Conservation (phyloP, 1,284 basidiomycete genomes). For the Boletus hoseneyae region DNA sequence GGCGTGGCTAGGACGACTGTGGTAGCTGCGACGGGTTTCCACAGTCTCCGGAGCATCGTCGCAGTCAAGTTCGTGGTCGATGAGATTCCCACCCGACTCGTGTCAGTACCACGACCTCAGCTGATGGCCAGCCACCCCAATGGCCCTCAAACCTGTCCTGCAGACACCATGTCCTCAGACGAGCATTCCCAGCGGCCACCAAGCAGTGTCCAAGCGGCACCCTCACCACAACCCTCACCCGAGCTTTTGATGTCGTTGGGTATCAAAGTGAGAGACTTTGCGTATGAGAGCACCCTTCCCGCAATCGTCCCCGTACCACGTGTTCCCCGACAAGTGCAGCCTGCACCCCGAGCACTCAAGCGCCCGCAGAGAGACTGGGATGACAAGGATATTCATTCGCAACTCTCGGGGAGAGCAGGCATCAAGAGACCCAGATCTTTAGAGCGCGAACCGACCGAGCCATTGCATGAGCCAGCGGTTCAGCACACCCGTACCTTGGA, state of each 20-base stretch:
- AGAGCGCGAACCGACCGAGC: constrained; percentile 50
- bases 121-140: constrained; percentile 1
- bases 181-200: constrained; percentile 21
- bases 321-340: constrained; percentile 45
- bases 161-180: constrained; percentile 8
- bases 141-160: constrained; percentile 30
- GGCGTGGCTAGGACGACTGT: constrained; percentile 41
- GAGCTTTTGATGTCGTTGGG: constrained; percentile 43
- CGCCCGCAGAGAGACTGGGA: constrained; percentile 34
- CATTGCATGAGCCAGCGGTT: constrained; percentile 32
- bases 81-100: constrained; percentile 28
- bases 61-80: constrained; percentile 7
- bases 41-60: constrained; percentile 53
- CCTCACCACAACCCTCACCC: constrained; percentile 35
- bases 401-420: constrained; percentile 5
- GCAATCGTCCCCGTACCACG: constrained; percentile 47
- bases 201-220: constrained; percentile 2
- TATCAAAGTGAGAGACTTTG: constrained; percentile 71
- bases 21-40: constrained; percentile 52
- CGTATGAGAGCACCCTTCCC: constrained; percentile 60
- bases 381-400: constrained; percentile 15
- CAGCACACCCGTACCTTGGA: constrained; percentile 18
- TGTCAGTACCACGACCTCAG: constrained; percentile 27
- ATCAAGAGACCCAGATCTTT: constrained; percentile 34
- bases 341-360: constrained; percentile 37